These are phyloP conservation scores for Didymella keratinophila DNA, from an alignment of 2,329 filamentous ascomycete genomes.

Conservation along the genomic window DNA sequence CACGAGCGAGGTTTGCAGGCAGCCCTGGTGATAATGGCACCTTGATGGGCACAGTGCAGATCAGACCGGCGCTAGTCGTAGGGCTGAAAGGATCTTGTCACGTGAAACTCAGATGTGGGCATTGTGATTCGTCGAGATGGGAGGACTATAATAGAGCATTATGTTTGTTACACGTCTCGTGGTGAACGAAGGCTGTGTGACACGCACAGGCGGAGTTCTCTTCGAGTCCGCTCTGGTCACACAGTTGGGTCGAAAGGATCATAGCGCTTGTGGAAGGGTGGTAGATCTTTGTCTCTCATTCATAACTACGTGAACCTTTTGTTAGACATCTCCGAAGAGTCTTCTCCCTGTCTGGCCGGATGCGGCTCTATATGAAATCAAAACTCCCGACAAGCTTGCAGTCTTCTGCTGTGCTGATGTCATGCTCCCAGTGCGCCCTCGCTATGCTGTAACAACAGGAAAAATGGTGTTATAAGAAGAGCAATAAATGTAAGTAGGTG, in stretches of 20 bases:
- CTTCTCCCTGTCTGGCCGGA: conserved; percentile 1
- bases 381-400: conserved; percentile 16
- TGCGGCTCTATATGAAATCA: not conserved
- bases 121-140: conserved; percentile 6
- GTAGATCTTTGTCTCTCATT: conserved; percentile 1
- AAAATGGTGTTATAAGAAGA: conserved; percentile 1
- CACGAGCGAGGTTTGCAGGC: conserved; percentile 1
- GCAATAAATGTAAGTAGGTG: conserved; percentile 3
- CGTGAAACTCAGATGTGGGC: conserved; percentile 5
- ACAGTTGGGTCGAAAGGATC: not conserved
- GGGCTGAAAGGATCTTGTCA: conserved; percentile 15
- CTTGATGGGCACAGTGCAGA: conserved; percentile 30
- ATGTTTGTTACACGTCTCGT: conserved; percentile 3
- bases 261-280: not conserved
- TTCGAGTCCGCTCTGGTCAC: not conserved
- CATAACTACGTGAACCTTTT: not conserved
- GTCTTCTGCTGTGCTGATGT: conserved; percentile 12
- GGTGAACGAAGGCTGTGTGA: not conserved
- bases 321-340: not conserved
- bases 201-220: not conserved
- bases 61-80: conserved; percentile 12
- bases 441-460: conserved; percentile 28
- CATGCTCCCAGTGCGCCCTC: conserved; percentile 28
- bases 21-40: conserved; percentile 18
- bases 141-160: not conserved